Conservation (phyloP, 345 rosid species). For the Hibiscus syriacus region DNA sequence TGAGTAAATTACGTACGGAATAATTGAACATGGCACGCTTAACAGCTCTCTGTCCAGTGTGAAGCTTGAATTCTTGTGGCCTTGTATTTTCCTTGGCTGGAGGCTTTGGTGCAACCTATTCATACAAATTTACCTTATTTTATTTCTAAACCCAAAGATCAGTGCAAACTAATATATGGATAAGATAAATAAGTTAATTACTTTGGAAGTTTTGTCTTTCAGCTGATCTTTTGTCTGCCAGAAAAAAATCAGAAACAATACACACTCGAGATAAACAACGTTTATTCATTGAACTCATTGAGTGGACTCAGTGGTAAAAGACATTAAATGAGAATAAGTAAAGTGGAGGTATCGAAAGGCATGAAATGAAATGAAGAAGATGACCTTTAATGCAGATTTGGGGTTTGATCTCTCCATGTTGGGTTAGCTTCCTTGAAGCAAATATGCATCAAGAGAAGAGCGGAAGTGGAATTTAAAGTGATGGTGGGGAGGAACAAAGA, state of each 20-base stretch:
- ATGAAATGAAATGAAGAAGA: background rate
- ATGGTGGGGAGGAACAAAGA: slow-evolving; percentile 20
- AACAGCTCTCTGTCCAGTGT: slow-evolving; percentile 66
- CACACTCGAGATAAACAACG: too few relatives aligned
- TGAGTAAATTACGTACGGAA: slow-evolving; percentile 23
- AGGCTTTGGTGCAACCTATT: slow-evolving; percentile 24
- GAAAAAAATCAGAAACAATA: too few relatives aligned
- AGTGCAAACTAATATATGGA: background rate
- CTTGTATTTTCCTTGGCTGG: slow-evolving; percentile 57
- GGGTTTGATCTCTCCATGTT: slow-evolving; percentile 60
- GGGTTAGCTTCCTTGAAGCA: background rate
- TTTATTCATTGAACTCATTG: too few relatives aligned
- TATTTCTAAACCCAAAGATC: background rate
- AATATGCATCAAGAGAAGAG: too few relatives aligned
- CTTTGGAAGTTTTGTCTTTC: slow-evolving; percentile 26
- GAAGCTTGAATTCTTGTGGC: slow-evolving; percentile 64
- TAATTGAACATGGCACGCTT: slow-evolving; percentile 86
- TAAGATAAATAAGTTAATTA: background rate
- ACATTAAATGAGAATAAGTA: background rate
- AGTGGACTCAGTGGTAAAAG: too few relatives aligned
- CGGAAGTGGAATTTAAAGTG: slow-evolving; percentile 37
- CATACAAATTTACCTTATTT: background rate
- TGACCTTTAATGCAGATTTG: slow-evolving; percentile 60
- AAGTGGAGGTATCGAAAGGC: background rate
- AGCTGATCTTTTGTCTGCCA: slow-evolving; percentile 21